These are phyloP conservation scores for Fusarium bulbicola DNA, from an alignment of 2,329 filamentous ascomycete genomes.

Conservation along the genomic window DNA sequence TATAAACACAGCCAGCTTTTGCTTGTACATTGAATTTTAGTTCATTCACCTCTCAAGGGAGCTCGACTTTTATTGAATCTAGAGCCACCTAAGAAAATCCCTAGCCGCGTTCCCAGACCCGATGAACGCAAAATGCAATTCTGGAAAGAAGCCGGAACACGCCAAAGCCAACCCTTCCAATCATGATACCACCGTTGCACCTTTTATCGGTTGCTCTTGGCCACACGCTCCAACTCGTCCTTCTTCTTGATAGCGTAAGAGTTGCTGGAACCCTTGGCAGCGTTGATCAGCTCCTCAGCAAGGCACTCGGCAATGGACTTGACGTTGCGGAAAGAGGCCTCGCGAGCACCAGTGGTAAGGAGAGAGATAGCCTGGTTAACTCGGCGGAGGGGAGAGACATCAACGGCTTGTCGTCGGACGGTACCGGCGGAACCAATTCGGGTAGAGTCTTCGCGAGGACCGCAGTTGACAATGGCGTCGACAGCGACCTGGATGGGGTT, in stretches of 20 bases:
- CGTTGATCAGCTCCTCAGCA: constrained; percentile 99
- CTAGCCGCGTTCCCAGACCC: constrained; percentile 57
- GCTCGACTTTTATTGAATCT: constrained; percentile 57
- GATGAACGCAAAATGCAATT: constrained; percentile 59
- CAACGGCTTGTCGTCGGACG: constrained; percentile 99
- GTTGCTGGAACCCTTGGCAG: constrained; percentile 99
- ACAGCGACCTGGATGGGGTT: constrained; percentile 99
- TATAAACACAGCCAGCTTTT: constrained; percentile 4
- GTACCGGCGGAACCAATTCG: constrained; percentile 99
- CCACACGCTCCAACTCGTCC: constrained; percentile 99
- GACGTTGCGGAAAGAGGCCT: constrained; percentile 99
- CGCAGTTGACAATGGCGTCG: constrained; percentile 99
- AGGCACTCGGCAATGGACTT: constrained; percentile 99
- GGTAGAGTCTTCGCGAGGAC: constrained; percentile 99
- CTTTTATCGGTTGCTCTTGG: constrained; percentile 99
- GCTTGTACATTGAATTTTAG: constrained; percentile 28
- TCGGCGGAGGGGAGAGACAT: constrained; percentile 98
- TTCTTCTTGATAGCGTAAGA: constrained; percentile 99
- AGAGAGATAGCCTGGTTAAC: constrained; percentile 99
- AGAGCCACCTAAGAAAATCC: constrained; percentile 55
- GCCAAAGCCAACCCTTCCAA: constrained; percentile 53
- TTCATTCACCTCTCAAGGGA: constrained; percentile 52
- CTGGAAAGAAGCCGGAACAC: constrained; percentile 58
- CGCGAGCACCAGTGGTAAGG: constrained; percentile 97
- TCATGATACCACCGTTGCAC: constrained; percentile 46